A percentile compares a stretch with the other conserved stretches of the same genome.
phyloP scores from a whole-genome alignment of 1,284 basidiomycete species.

The Porphyrellus sp. region DNA sequence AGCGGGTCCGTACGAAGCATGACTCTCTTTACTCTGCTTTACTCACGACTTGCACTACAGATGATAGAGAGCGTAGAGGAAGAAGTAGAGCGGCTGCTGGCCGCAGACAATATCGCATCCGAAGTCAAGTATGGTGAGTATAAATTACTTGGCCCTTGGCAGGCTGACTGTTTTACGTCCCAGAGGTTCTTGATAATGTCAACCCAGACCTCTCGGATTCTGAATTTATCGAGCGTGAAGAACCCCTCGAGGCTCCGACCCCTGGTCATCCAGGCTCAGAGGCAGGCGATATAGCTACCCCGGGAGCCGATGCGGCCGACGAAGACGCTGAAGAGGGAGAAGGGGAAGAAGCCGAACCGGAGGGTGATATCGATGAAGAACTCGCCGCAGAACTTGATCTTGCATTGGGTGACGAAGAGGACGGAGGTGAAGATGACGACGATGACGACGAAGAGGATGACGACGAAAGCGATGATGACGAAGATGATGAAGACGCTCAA shows the following conservation, averaged over 20 bases:
- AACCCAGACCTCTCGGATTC: constrained; percentile 86
- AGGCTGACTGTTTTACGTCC: not conserved
- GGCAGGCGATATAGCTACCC: constrained; percentile 58
- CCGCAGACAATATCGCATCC: constrained; percentile 80
- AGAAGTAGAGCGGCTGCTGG: constrained; percentile 89
- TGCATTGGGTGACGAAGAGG: constrained; percentile 65
- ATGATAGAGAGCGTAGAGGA: constrained; percentile 97
- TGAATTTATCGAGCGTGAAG: constrained; percentile 73
- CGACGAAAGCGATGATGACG: constrained; percentile 68
- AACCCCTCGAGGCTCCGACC: constrained; percentile 58
- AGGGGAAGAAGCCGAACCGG: constrained; percentile 56
- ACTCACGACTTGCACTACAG: constrained; percentile 36
- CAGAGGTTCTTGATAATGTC: constrained; percentile 79
- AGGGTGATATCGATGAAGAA: constrained; percentile 74
- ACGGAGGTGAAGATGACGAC: constrained; percentile 63
- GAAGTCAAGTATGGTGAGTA: constrained; percentile 73
- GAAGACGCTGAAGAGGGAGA: constrained; percentile 59
- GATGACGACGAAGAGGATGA: constrained; percentile 69
- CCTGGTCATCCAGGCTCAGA: constrained; percentile 60
- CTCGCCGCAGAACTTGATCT: constrained; percentile 72
- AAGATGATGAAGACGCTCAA: constrained; percentile 69
- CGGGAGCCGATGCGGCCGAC: constrained; percentile 50
- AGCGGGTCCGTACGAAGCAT: constrained; percentile 51
- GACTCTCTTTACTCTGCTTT: not conserved
- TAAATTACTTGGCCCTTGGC: not conserved